Base-by-base conservation (phyloP, 2,329 filamentous ascomycete genomes). In the Gremmenia infestans region DNA sequence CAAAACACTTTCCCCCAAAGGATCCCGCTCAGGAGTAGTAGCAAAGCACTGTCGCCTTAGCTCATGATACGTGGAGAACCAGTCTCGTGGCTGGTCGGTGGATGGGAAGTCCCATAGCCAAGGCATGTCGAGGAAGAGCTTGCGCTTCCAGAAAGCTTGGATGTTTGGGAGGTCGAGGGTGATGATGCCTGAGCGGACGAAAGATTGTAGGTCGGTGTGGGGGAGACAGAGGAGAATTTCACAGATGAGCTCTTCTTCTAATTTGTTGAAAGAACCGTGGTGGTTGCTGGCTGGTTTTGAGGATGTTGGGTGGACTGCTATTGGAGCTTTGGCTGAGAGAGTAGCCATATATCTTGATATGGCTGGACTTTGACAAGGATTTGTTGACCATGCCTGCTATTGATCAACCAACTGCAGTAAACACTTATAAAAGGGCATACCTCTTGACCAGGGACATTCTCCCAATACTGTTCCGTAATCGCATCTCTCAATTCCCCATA, bases 151-250 rank as follows among this genome's bases (percentile, higher is more conserved):
- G 53, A 60, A 62, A 1, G 48, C 17, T 5, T 51, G 53, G 15
- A 51, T 28, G 19, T 54, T 39, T 3, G 36, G 22, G 22, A 62
- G 43, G 2, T 37, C 8, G 28, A 57, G 48, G 3, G 47, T 46
- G n/a, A 51, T 22, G 6, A 60, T 47, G 9, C 55, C 50, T 2
- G 60, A 60, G 22, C 55, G 50, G 2, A 48, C 47, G 42, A 62
- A 46, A 7, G 7, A 17, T 40, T 53, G 50, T 15, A 60, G 45
- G 11, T 28, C 12, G 15, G n/a, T 5, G 53, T 58, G 52, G 5
- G 55, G 45, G 2, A 62, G 53, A 15, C 55, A 48, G 17, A 60
- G 53, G 11, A 62, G 52, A 17, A 62, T 60, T 14, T 62, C 57
- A 23, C 40, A 42, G 43, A 48, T 47, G 14, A 58, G 43, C 25